These are phyloP conservation scores for Cyclotella distinguenda DNA, from an alignment of 108 stramenopile species.

Conservation along the genomic window DNA sequence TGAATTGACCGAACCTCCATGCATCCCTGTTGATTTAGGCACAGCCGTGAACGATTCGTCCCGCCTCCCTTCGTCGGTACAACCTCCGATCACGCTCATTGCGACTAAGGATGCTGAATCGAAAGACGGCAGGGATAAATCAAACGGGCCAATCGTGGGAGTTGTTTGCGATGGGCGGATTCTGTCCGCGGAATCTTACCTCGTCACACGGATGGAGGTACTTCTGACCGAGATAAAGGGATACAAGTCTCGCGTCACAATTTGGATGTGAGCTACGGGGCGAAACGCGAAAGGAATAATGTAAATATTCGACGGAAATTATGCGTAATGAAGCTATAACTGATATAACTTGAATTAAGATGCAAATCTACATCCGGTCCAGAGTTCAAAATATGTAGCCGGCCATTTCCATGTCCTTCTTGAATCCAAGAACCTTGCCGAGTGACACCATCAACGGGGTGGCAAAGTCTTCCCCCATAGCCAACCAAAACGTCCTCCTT, in stretches of 20 bases:
- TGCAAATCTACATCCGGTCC: no score
- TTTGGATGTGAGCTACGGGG: slow-evolving; percentile 9
- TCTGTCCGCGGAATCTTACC: slow-evolving; percentile 5
- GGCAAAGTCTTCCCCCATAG: slow-evolving; percentile 36
- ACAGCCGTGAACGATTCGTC: no score
- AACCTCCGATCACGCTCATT: no score
- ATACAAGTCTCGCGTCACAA: slow-evolving; percentile 1
- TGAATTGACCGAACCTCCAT: no score
- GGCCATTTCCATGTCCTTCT: slow-evolving; percentile 12
- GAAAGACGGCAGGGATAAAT: background rate
- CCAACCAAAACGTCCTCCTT: slow-evolving; percentile 18
- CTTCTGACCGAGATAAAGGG: slow-evolving; percentile 3
- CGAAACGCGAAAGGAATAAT: no score
- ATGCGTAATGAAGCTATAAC: no score
- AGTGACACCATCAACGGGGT: slow-evolving; percentile 15
- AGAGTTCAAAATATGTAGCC: no score
- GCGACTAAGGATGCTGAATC: no score
- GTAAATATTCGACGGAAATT: no score
- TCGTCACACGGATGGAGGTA: slow-evolving; percentile 13
- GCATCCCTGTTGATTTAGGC: no score
- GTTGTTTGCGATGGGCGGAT: slow-evolving; percentile 6
- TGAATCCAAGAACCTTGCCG: slow-evolving; percentile 20
- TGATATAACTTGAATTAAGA: no score
- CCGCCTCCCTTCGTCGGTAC: no score
- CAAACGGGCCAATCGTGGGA: background rate